A percentile compares a stretch with the other conserved stretches of the same genome.
Evolutionary conservation across 1,284 basidiomycete species (phyloP).

Genomic region (Ganoderma resinaceum): DNA sequence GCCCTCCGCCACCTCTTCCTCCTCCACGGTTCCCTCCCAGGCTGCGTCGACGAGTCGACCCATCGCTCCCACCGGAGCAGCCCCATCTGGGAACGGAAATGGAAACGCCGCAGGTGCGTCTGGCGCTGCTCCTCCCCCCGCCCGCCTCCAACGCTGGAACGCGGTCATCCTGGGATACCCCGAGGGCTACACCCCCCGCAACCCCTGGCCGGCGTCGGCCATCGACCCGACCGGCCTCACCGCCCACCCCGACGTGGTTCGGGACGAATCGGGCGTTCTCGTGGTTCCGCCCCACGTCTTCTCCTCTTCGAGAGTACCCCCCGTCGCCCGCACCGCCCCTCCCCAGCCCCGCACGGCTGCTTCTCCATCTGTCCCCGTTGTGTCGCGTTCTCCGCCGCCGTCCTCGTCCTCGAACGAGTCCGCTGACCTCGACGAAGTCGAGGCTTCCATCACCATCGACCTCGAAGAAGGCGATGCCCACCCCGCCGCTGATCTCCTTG

Average conservation of each 20-base stretch:
- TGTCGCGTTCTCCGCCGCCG: not conserved
- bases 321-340: not conserved
- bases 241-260: not conserved
- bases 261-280: not conserved
- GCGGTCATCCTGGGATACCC: constrained; percentile 8
- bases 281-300: not conserved
- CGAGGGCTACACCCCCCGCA: not conserved
- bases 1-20: not conserved
- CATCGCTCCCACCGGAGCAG: not conserved
- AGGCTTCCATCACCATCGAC: not conserved
- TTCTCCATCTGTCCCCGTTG: not conserved
- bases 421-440: not conserved
- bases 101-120: not conserved
- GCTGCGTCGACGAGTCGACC: not conserved
- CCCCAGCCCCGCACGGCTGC: not conserved
- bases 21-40: not conserved
- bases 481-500: not conserved
- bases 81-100: not conserved
- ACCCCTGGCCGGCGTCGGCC: not conserved
- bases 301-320: not conserved
- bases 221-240: constrained; percentile 1
- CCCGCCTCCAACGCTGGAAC: not conserved
- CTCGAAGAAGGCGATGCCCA: not conserved
- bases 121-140: not conserved
- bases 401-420: not conserved